Conservation (phyloP, 2,329 filamentous ascomycete species). For the Ophiostoma piceae region DNA sequence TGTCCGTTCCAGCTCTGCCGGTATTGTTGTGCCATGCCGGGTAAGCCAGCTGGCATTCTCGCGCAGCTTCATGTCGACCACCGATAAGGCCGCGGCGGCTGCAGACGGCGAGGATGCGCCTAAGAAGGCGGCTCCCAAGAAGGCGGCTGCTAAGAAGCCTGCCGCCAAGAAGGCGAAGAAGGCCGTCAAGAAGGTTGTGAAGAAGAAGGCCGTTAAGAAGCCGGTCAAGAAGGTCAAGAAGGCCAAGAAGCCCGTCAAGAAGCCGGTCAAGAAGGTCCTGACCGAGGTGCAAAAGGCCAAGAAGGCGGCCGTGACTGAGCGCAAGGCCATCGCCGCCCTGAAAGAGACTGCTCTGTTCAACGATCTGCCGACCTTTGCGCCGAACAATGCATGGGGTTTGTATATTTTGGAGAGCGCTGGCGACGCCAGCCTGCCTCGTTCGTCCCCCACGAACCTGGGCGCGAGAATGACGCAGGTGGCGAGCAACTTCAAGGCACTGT, state of each 20-base stretch:
- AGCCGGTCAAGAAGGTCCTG: constrained; percentile 30
- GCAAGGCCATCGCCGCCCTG: constrained; percentile 33
- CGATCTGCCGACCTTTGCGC: constrained; percentile 35
- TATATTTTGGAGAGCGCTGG: constrained; percentile 33
- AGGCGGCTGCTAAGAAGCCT: constrained; percentile 15
- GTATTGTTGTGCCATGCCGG: background rate
- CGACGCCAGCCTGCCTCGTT: constrained; percentile 22
- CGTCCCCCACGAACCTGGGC: constrained; percentile 19
- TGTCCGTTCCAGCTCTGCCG: background rate
- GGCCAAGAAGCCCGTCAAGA: constrained; percentile 28
- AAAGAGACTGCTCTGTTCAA: constrained; percentile 41
- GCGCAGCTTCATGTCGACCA: constrained; percentile 22
- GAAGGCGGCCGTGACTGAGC: background rate
- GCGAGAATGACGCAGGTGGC: constrained; percentile 31
- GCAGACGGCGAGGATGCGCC: constrained; percentile 18
- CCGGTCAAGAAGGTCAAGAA: constrained; percentile 26
- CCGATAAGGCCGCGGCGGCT: constrained; percentile 5
- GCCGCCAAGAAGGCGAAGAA: constrained; percentile 22
- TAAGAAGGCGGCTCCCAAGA: constrained; percentile 27
- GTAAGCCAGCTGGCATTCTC: background rate
- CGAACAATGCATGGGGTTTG: constrained; percentile 37
- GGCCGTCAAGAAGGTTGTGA: constrained; percentile 22
- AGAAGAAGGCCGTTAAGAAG: constrained; percentile 27
- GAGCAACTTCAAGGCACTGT: constrained; percentile 39
- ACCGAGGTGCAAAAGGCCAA: constrained; percentile 38